Percentiles rank a stretch among this genome's conserved stretches.
Conservation (phyloP, 495 filamentous ascomycete species). For the Ascodesmis nigricans region DNA sequence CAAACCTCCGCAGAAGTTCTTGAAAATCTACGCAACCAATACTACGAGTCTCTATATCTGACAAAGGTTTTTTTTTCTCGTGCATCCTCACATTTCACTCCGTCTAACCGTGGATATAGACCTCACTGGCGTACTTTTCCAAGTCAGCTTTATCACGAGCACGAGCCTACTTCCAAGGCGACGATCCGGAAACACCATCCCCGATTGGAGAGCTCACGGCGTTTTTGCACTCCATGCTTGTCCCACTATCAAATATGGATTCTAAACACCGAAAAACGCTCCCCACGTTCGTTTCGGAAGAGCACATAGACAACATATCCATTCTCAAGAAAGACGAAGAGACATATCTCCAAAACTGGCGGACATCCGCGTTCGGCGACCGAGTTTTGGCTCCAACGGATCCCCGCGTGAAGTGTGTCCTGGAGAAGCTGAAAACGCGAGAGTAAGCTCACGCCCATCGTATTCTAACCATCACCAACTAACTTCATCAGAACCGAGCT, state of each 20-base stretch:
- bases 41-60: conserved; percentile 71
- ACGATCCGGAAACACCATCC: conserved; percentile 26
- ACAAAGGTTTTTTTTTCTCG: conserved; percentile 48
- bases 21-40: conserved; percentile 49
- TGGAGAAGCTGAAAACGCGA: conserved; percentile 22
- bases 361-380: conserved; percentile 29
- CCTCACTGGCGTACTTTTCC: conserved; percentile 86
- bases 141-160: conserved; percentile 87
- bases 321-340: conserved; percentile 31
- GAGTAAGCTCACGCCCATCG: no score
- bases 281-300: conserved; percentile 40
- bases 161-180: conserved; percentile 47
- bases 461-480: no score
- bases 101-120: conserved; percentile 32
- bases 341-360: conserved; percentile 58
- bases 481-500: conserved; percentile 42
- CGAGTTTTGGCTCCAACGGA: conserved; percentile 14
- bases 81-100: no score
- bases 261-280: conserved; percentile 69
- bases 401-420: conserved; percentile 13
- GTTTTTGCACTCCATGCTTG: conserved; percentile 47
- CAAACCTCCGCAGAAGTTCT: conserved; percentile 42
- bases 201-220: conserved; percentile 31
- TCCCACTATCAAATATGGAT: conserved; percentile 56
- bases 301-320: conserved; percentile 30